A percentile compares a stretch with the other conserved stretches of the same genome.
Conservation (phyloP, 192 early-diverging fungal genomes). For the Glomus cerebriforme region DNA sequence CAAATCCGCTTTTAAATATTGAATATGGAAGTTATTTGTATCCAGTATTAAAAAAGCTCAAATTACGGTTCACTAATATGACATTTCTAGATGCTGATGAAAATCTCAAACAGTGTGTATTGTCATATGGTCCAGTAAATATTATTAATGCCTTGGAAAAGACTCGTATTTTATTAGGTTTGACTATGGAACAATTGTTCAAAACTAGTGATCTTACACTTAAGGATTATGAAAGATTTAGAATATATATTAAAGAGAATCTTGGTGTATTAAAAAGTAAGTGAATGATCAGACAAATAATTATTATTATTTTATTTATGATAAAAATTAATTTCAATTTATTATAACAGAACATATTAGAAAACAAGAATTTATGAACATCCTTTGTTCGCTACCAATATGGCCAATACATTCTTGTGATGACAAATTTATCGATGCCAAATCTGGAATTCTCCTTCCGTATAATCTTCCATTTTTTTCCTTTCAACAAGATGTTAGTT, state of each 20-base stretch:
- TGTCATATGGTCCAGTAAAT: background rate
- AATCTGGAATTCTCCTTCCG: background rate
- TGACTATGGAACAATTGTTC: background rate
- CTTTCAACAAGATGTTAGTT: background rate
- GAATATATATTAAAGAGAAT: background rate
- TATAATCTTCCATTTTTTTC: background rate
- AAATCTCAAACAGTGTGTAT: conserved; percentile 10
- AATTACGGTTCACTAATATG: background rate
- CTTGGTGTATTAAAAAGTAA: background rate
- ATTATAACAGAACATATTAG: background rate
- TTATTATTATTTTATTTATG: background rate
- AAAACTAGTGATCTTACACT: background rate
- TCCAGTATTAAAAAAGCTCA: background rate
- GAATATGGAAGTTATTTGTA: background rate
- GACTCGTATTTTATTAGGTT: background rate
- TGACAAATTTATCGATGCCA: background rate
- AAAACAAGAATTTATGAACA: background rate
- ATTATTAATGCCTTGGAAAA: background rate
- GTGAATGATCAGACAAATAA: background rate
- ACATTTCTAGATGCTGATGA: background rate
- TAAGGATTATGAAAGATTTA: background rate
- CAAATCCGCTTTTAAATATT: background rate
- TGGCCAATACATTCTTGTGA: background rate
- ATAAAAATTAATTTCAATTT: background rate
- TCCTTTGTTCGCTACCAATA: background rate